Evolutionary conservation across 2,329 filamentous ascomycete genomes (phyloP), one percentile per base, ranked within the genome.

Genomic region (Colletotrichum eremochloae): DNA sequence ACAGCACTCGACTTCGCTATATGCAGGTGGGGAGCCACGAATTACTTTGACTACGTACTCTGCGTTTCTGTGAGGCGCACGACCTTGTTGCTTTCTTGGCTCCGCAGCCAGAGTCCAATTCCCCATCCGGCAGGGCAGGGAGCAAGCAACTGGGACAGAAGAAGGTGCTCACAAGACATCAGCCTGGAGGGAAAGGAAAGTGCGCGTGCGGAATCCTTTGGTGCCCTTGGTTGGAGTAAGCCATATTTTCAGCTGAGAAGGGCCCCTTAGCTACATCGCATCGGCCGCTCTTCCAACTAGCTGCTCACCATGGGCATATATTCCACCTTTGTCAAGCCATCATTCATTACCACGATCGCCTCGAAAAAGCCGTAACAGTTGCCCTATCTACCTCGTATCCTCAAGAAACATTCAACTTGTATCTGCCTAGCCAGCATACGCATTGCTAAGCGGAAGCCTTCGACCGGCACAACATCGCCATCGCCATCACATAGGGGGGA

Each of bases 251-350:
- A 64, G 62, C 50, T 18, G 62, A 38, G 52, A 46, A 24, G 52
- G 36, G 42, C 8, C 7, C 38, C 38, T 24, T 3, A 42, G n/a
- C 38, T 24, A 58, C 44, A 40, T 70, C 48, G 24, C 64, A 33
- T 67, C 33, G 56, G 55, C 33, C 29, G 33, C 15, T 67, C 20
- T 38, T 29, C 64, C 12, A 40, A 44, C 18, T 20, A 33, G 31
- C 50, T 38, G 36, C 50, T 67, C 63, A 62, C 50, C 29, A 67
- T 71, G 68, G 50, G 57, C 42, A 38, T 31, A 48, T 52, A 48
- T 68, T 48, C 48, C 8, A 20, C 58, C 50, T 36, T 68, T 15
- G 40, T 31, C 33, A 67, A 62, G 7, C 7, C 53, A 67, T 53
- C 48, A 63, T 67, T 46, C 7, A 42, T 42, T 29, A 55, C 38